Evolutionary conservation across 2,329 filamentous ascomycete genomes (phyloP), one percentile per base, ranked within the genome.

Genomic region (Colletotrichum phormii): DNA sequence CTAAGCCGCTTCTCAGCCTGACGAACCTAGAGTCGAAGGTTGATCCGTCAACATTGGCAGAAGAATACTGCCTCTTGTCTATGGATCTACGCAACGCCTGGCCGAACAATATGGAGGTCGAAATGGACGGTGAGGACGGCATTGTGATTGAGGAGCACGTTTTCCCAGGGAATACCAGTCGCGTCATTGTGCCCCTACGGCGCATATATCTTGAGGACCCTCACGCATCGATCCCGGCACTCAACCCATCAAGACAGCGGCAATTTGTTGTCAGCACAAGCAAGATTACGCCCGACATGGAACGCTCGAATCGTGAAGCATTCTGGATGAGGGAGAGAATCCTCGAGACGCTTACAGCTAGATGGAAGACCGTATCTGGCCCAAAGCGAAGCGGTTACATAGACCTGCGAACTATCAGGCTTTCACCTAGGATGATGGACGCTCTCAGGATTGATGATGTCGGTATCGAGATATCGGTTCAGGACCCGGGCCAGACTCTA

Each of bases 301-400:
- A 98, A 82, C 90, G 93, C 42, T 89, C 91, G 13, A 93, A 89
- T 73, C 88, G 95, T 64, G 95, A 98, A 82, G 91, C 92, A 0
- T 98, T 98, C 80, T 98, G 95, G 95, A 98, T 95, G 81, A 90
- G 95, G 18, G 94, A 97, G 80, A 91, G 90, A 78, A 88, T 98
- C 2, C 87, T 98, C 3, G 91, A 93, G 72, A 86, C 87, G 54
- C 83, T 98, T 11, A 87, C 87, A 31, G 95, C 92, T 0, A 89
- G 87, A 0, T 98, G 95, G 95, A 89, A 86, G 67, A 90, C 90
- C 0, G 85, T 76, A 1, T 85, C 86, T 1, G 84, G 85, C 1
- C 84, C 86, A 0, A 81, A 83, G 58, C 88, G 92, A 51, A 83
- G 85, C 58, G 95, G 95, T 3, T 86, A 86, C 1, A 89, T 98